Conservation (phyloP, 495 filamentous ascomycete species). For the Aspergillus bridgeri region DNA sequence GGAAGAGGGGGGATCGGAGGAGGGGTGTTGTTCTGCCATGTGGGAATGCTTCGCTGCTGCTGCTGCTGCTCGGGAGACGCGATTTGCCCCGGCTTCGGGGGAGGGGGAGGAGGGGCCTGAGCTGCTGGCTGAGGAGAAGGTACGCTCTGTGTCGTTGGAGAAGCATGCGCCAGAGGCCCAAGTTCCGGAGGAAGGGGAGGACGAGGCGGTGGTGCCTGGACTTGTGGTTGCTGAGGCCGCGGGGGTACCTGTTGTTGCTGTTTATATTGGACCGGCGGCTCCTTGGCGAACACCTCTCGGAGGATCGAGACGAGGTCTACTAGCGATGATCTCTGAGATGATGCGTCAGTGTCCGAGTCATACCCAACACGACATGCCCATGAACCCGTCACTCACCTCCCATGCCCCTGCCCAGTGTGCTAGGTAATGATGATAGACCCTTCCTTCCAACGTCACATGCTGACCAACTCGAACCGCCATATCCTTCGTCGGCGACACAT, state of each 20-base stretch:
- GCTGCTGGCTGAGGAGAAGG: constrained; percentile 8
- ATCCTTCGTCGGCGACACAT: constrained; percentile 81
- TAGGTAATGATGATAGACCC: constrained; percentile 93
- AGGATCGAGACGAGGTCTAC: constrained; percentile 78
- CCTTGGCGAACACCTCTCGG: constrained; percentile 85
- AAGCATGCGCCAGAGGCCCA: constrained; percentile 24
- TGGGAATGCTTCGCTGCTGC: constrained; percentile 19
- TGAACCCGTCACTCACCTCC: constrained; percentile 66
- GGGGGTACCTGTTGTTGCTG: constrained; percentile 47
- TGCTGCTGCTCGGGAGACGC: constrained; percentile 15
- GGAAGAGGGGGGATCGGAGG: constrained; percentile 40
- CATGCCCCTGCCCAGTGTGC: constrained; percentile 83
- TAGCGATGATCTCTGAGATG: constrained; percentile 69
- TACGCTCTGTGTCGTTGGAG: constrained; percentile 2
- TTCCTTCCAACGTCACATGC: constrained; percentile 91
- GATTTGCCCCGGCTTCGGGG: constrained; percentile 30
- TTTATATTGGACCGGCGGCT: constrained; percentile 82
- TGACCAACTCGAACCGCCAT: constrained; percentile 91
- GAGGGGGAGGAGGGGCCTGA: constrained; percentile 36
- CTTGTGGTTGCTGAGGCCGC: constrained; percentile 34
- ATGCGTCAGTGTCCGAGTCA: neutral
- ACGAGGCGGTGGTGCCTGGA: constrained; percentile 54
- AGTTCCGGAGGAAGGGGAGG: constrained; percentile 69
- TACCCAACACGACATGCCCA: neutral
- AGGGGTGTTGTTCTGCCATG: constrained; percentile 31